These are phyloP conservation scores for Agrocybe chaxingu DNA, from an alignment of 768 basidiomycete species.

Conservation along the genomic window DNA sequence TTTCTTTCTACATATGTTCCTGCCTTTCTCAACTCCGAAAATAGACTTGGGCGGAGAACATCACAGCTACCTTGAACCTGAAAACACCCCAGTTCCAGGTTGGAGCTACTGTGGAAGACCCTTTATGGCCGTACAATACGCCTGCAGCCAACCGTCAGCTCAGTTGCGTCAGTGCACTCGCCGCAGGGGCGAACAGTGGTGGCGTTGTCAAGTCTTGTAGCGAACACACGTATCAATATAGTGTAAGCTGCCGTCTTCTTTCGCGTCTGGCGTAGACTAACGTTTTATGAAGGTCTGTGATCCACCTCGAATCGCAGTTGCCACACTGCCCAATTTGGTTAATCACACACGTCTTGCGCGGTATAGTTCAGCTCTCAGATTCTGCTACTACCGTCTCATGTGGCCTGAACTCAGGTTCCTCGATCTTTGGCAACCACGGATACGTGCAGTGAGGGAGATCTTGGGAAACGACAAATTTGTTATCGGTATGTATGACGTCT, in stretches of 20 bases:
- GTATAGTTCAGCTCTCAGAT: constrained; percentile 22
- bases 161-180: constrained; percentile 47
- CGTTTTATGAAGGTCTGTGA: constrained; percentile 33
- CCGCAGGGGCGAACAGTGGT: constrained; percentile 39
- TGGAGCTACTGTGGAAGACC: constrained; percentile 48
- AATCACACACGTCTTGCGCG: constrained; percentile 49
- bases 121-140: constrained; percentile 47
- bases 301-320: constrained; percentile 38
- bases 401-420: constrained; percentile 35
- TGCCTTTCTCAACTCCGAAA: background rate
- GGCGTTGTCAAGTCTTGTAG: constrained; percentile 45
- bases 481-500: constrained; percentile 31
- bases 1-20: background rate
- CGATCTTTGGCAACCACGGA: constrained; percentile 55
- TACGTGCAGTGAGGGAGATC: constrained; percentile 40
- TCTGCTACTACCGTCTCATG: background rate
- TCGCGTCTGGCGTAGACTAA: background rate
- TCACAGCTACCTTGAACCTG: constrained; percentile 36
- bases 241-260: constrained; percentile 26
- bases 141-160: constrained; percentile 40
- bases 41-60: constrained; percentile 49
- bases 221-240: constrained; percentile 55
- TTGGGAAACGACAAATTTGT: constrained; percentile 47
- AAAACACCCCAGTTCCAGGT: constrained; percentile 42
- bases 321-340: constrained; percentile 49